Evolutionary conservation across 495 filamentous ascomycete species (phyloP), one percentile per base, ranked within the genome.

Genomic region (Clavariopsis aquatica): DNA sequence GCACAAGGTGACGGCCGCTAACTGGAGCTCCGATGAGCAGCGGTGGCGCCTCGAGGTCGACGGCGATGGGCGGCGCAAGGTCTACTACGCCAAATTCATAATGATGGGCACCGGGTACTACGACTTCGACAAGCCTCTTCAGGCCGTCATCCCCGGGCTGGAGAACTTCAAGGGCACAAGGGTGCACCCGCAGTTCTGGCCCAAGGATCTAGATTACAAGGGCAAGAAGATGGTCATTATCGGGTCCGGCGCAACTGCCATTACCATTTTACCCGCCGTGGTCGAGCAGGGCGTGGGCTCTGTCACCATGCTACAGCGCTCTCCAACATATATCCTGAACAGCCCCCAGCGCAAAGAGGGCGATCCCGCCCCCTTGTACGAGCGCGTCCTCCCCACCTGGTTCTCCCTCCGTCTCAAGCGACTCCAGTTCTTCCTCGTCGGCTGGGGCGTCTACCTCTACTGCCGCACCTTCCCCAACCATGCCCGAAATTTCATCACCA

Each of bases 181-280:
- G 2, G 76, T 87, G 8, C 83, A 88, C 55, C 85, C 85, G 2
- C 86, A 89, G 70, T 85, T 84, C 69, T 89, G 86, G 85, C 80
- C 69, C 1, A 31, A 65, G 26, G 62, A 67, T 34, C 62, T 71
- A 17, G 71, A 73, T 24, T 71, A 66, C 66, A 56, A 38, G n/a
- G 59, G 53, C 60, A 72, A 72, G 49, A 63, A 63, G 23, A 60
- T 71, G 22, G 62, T 71, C 20, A 36, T 73, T 27, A 71, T 73
- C 52, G 71, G 71, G 1, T 66, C 60, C 7, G 71, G 71, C 38
- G 71, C 71, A 9, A 73, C 71, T 1, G 62, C 71, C 22, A 64
- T 73, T 7, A 73, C 71, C 17, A 41, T 73, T 26, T 26, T 73
- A 1, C 71, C 71, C 2, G 58, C 53, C 20, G 15, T 73, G 0